These are phyloP conservation scores for Piromyces finnis DNA, from an alignment of 192 early-diverging fungal species.

Conservation along the genomic window DNA sequence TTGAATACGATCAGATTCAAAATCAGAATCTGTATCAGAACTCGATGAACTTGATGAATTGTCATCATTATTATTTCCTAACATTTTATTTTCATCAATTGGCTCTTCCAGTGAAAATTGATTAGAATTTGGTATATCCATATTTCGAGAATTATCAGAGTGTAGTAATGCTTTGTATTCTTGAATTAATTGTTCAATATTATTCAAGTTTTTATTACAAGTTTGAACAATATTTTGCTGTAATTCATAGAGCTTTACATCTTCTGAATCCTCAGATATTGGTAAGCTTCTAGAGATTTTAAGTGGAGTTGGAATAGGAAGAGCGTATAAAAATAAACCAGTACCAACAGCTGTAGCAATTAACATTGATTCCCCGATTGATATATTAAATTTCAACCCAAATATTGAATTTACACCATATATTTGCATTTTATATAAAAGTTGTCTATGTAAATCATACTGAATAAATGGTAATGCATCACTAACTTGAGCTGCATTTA, in stretches of 20 bases:
- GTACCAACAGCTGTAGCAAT: slow-evolving; percentile 18
- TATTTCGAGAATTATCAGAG: not conserved
- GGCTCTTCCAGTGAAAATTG: not conserved
- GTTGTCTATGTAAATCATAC: slow-evolving; percentile 66
- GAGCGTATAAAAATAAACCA: slow-evolving; percentile 44
- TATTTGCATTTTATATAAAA: slow-evolving; percentile 59
- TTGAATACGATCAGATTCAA: not conserved
- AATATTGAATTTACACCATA: slow-evolving; percentile 63
- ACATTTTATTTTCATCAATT: not conserved
- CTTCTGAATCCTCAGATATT: slow-evolving; percentile 56
- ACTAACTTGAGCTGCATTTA: slow-evolving; percentile 43
- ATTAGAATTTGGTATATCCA: not conserved
- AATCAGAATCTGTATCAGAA: not conserved
- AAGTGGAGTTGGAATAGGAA: slow-evolving; percentile 49
- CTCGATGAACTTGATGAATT: not conserved
- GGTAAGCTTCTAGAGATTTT: slow-evolving; percentile 42
- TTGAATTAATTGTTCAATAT: slow-evolving; percentile 20
- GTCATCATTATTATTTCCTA: not conserved
- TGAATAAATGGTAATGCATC: slow-evolving; percentile 67
- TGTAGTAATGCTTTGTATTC: not conserved
- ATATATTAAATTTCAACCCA: slow-evolving; percentile 35
- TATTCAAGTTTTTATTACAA: slow-evolving; percentile 41
- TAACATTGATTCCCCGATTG: slow-evolving; percentile 21
- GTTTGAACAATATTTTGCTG: slow-evolving; percentile 46
- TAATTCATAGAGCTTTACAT: slow-evolving; percentile 42